phyloP scores from a whole-genome alignment of 2,329 filamentous ascomycete species.

The Hypomyces perniciosus region DNA sequence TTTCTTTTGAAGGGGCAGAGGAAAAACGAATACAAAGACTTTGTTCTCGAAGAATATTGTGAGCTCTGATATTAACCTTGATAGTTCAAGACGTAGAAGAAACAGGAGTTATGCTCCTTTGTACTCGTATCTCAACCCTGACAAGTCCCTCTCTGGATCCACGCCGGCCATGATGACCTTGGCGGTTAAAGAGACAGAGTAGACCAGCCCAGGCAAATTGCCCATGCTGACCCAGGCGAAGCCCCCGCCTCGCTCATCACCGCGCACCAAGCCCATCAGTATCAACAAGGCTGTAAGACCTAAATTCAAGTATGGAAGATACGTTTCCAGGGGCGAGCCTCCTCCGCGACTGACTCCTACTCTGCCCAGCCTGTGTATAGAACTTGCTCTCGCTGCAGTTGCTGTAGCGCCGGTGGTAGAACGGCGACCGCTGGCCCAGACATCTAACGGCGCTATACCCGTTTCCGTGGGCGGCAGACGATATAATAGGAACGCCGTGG shows the following conservation, averaged over 20 bases:
- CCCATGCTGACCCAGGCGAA: constrained; percentile 39
- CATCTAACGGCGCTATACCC: constrained; percentile 46
- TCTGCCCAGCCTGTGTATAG: constrained; percentile 6
- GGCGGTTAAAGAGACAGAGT: constrained; percentile 53
- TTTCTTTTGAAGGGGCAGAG: too few relatives aligned
- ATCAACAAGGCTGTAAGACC: constrained; percentile 49
- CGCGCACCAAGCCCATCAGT: constrained; percentile 37
- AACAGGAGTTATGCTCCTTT: constrained; percentile 51
- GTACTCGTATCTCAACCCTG: constrained; percentile 56
- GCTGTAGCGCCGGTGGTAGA: neutral
- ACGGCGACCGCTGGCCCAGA: constrained; percentile 25
- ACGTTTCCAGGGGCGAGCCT: constrained; percentile 45
- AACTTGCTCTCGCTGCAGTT: neutral
- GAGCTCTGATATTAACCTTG: too few relatives aligned
- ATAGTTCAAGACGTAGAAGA: too few relatives aligned
- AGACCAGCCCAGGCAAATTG: constrained; percentile 51
- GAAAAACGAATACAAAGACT: too few relatives aligned
- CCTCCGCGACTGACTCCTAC: constrained; percentile 10
- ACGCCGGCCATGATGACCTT: constrained; percentile 63
- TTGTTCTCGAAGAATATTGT: too few relatives aligned
- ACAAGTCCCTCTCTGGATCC: constrained; percentile 60
- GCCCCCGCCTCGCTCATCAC: constrained; percentile 26
- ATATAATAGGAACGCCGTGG: constrained; percentile 56
- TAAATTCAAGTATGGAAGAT: constrained; percentile 56
- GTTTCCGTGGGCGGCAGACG: constrained; percentile 49